These are phyloP conservation scores for Plasmodium fragile DNA, from an alignment of 169 alveolate species.

Conservation along the genomic window DNA sequence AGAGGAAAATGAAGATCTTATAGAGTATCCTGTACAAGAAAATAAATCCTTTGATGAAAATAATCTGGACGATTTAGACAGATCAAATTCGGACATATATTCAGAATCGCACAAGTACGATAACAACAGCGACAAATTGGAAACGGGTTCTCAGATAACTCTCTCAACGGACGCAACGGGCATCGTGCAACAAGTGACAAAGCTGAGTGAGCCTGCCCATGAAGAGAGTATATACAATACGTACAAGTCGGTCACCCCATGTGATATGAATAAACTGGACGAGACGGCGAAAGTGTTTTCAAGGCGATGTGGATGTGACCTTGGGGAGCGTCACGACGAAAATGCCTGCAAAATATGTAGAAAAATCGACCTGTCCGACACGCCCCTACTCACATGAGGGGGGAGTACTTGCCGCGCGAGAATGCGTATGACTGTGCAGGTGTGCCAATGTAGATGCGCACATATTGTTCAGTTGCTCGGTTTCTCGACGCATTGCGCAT, in stretches of 20 bases:
- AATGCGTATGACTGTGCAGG: background rate
- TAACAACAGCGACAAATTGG: slow-evolving; percentile 67
- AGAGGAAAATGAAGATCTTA: slow-evolving; percentile 26
- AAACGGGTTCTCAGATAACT: slow-evolving; percentile 71
- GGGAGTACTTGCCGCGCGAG: background rate
- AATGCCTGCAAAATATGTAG: slow-evolving; percentile 83
- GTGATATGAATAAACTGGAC: slow-evolving; percentile 83
- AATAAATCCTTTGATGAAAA: slow-evolving; percentile 66
- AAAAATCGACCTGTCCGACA: slow-evolving; percentile 83
- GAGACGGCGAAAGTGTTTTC: slow-evolving; percentile 82
- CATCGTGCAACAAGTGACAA: slow-evolving; percentile 76
- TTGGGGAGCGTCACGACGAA: slow-evolving; percentile 85
- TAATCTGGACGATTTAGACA: slow-evolving; percentile 53
- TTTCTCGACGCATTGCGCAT: background rate
- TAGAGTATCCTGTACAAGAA: slow-evolving; percentile 74
- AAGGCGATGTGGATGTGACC: slow-evolving; percentile 85
- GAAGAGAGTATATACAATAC: slow-evolving; percentile 58
- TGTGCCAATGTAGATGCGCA: background rate
- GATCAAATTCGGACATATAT: slow-evolving; percentile 66
- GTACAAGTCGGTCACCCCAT: slow-evolving; percentile 79
- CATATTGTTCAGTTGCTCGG: background rate
- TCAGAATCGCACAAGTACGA: slow-evolving; percentile 71
- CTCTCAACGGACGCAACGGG: slow-evolving; percentile 77
- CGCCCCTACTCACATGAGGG: slow-evolving; percentile 81
- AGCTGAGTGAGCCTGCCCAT: slow-evolving; percentile 76